Evolutionary conservation across 2,329 filamentous ascomycete species (phyloP), one percentile per base, ranked within the genome.

Genomic region (Penicillium olsonii): DNA sequence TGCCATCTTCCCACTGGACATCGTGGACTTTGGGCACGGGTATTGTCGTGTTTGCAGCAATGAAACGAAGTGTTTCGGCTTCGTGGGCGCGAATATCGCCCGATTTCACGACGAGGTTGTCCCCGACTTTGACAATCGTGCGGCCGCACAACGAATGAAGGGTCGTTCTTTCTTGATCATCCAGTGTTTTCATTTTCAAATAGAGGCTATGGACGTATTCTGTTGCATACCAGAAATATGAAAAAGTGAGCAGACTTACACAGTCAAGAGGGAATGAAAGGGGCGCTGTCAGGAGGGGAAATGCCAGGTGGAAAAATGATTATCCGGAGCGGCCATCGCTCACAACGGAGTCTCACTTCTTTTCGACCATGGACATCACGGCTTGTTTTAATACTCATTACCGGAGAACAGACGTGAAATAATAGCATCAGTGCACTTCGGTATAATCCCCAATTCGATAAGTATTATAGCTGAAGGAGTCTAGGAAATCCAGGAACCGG

Each of bases 11-110:
- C 14, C 17, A 42, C 1, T 29, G 45, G 9, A 55, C 42, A 43
- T 48, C 43, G 24, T 57, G 45, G 1, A 57, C 42, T 24, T 48
- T 48, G 10, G 54, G 50, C 10, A 57, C 48, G 2, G 54, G 56
- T 5, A 56, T 56, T 11, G 37, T 56, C 0, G 54, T 59, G 24
- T 55, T 52, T 4, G 17, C 34, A 9, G 53, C 42, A 34, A 54
- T 35, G 9, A 58, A 54, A 4, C n/a, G 40, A 12, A 58, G 44
- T 17, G 38, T 51, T n/a, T 45, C 3, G 2, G 41, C 48, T 58
- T 52, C 48, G 15, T 60, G 49, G 20, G 37, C 3, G 9, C 45
- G 48, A 12, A 54, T 1, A 24, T 39, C 6, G 17, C 52, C 43
- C 8, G 52, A 50, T 19, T 54, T 54, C 12, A 54, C 37, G 17